Base-by-base conservation (phyloP, 73 alveolate species). In the Blepharisma japonicum region DNA sequence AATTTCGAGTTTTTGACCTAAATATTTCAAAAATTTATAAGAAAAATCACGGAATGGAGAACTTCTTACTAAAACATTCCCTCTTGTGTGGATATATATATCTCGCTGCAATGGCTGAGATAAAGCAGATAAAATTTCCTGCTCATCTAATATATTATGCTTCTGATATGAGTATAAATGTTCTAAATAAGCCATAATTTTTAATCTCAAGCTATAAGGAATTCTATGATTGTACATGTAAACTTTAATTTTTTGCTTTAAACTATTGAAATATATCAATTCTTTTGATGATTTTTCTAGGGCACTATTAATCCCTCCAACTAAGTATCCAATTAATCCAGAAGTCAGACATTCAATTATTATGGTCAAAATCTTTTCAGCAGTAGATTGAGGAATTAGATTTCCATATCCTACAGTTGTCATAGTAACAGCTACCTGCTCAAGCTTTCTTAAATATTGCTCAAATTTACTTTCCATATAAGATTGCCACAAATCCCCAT, bases 391-490 rank as follows among this genome's bases (percentile, higher is more conserved):
- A n/a, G 96, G 94, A 4, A 85, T 48, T 18, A 89, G 56, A 74
- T 89, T 94, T 14, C 96, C 96, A 83, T 89, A 89, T 7, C 96
- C 96, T 6, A 89, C 93, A 6, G 96, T 85, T 49, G 87, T 66
- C 96, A 89, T 89, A 0, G 96, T 89, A 3, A 86, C 82, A 55
- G 87, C 71, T 5, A 93, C 90, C 82, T 83, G 90, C 81, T 90
- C 91, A 18, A 88, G 55, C 5, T 92, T 27, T 4, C 81, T 47
- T 4, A 93, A 45, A 80, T 93, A 93, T 54, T 81, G 77, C 5
- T 11, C 55, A 3, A 79, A 18, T 38, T 77, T 86, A 1, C 61
- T 8, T 53, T 5, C 27, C 27, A n/a, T 25, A 18, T 47, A 46
- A 6, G 86, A 23, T 93, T 88, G 80, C 55, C 68, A 48, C 6